Conservation (phyloP, 1,139 yeast genomes). For the Yamadazyma atmosphaerica region DNA sequence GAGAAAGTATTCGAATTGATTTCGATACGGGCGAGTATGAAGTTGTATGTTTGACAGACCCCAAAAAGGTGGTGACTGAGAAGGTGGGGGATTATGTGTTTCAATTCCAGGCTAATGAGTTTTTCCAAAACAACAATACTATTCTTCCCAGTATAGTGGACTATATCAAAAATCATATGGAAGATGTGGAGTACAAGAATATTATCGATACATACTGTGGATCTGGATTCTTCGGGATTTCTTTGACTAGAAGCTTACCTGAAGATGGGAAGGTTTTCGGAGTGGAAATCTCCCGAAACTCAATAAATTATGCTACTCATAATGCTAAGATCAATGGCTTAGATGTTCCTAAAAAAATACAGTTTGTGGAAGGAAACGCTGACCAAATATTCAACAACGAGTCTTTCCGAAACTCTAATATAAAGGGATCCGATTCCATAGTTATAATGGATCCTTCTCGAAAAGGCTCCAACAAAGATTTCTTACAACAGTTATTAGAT, state of each 20-base stretch:
- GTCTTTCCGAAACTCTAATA: conserved; percentile 24
- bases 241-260: conserved; percentile 30
- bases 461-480: conserved; percentile 38
- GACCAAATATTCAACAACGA: conserved; percentile 32
- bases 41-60: conserved; percentile 49
- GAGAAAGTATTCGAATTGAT: conserved; percentile 37
- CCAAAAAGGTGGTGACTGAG: conserved; percentile 80
- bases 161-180: conserved; percentile 28
- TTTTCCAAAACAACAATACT: conserved; percentile 88
- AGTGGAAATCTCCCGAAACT: conserved; percentile 36
- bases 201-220: conserved; percentile 49
- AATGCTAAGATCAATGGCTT: conserved; percentile 43
- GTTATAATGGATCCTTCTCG: conserved; percentile 50
- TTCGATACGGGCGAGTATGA: conserved; percentile 32
- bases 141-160: conserved; percentile 39
- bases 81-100: conserved; percentile 72
- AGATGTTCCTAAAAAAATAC: conserved; percentile 25
- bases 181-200: conserved; percentile 22
- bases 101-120: conserved; percentile 89
- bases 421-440: conserved; percentile 33
- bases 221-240: conserved; percentile 46
- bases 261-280: conserved; percentile 40
- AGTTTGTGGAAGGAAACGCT: conserved; percentile 41
- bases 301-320: conserved; percentile 38
- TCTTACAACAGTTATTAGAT: conserved; percentile 35